Evolutionary conservation across 768 basidiomycete genomes (phyloP).

Genomic region (Lactarius tabidus): DNA sequence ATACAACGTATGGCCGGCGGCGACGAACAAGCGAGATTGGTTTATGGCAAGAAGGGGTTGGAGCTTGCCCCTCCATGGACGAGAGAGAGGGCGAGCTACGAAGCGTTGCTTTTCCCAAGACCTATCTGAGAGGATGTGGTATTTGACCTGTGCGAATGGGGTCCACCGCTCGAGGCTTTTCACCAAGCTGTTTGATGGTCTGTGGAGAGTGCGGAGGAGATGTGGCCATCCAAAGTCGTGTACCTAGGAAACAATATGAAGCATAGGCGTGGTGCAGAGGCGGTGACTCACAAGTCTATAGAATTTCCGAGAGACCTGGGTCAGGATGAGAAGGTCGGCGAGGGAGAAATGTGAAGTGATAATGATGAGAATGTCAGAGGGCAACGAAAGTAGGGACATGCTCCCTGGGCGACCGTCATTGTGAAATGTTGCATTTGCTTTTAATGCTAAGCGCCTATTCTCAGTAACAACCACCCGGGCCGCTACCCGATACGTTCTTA

Average conservation of each 20-base stretch:
- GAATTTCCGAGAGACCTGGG: slow-evolving; percentile 12
- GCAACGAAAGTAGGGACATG: slow-evolving; percentile 15
- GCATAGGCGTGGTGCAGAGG: background rate
- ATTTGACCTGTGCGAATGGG: slow-evolving; percentile 23
- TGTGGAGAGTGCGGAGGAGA: slow-evolving; percentile 13
- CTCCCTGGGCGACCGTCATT: background rate
- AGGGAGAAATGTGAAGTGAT: slow-evolving; percentile 22
- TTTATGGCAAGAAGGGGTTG: slow-evolving; percentile 29
- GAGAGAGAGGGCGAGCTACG: slow-evolving; percentile 27
- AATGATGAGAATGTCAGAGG: slow-evolving; percentile 22
- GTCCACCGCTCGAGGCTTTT: slow-evolving; percentile 19
- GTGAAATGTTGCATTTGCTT: background rate
- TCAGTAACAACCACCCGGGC: background rate
- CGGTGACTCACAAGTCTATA: slow-evolving; percentile 16
- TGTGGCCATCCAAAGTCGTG: slow-evolving; percentile 20
- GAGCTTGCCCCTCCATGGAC: slow-evolving; percentile 29
- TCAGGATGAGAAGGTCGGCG: slow-evolving; percentile 18
- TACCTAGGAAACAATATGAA: slow-evolving; percentile 8
- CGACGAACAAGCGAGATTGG: slow-evolving; percentile 29
- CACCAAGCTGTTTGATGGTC: slow-evolving; percentile 19
- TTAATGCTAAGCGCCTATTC: background rate
- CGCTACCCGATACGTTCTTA: background rate
- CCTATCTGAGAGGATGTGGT: slow-evolving; percentile 25
- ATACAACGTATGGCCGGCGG: slow-evolving; percentile 28
- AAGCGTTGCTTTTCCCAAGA: slow-evolving; percentile 26